Base-by-base conservation (phyloP, 495 filamentous ascomycete species). In the Cladorrhinum samala region DNA sequence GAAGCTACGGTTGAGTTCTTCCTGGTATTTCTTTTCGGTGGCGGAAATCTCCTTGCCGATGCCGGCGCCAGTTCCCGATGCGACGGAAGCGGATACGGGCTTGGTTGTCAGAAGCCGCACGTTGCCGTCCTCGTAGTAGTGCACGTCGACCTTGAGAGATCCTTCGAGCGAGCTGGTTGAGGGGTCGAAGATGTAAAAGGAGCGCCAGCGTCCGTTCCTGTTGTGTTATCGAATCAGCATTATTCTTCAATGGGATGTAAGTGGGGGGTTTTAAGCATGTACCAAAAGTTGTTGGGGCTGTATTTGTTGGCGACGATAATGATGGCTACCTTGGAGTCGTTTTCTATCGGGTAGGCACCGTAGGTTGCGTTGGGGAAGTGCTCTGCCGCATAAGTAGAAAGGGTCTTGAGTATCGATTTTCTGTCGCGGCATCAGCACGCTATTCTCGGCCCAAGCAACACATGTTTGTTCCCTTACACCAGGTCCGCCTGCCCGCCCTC, bases 41-140 rank as follows among this genome's bases (percentile, higher is more conserved):
- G 74, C 69, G 27, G 89, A 84, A 59, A 97, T 90, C 63, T 85
- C 80, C 64, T 79, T 82, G 36, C 85, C 73, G 44, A 97, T 78
- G 30, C 81, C 83, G 6, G 77, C 74, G 6, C 88, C 89, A 2
- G 81, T 82, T 8, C 77, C 70, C 2, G 79, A 80, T 2, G 79
- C 67, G 3, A 89, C 67, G n/a, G 78, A 77, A 2, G 75, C 57
- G 21, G 73, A 71, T 21, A 94, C 60, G 3, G 86, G 77, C 74
- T 96, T 96, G 59, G 76, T 83, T 11, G 91, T 96, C 54, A 88
- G 77, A 40, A 99, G 78, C 2, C 93, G 83, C 41, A 99, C 94
- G 63, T 99, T 99, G 38, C 94, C 94, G 70, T 99, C 94, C 72
- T 99, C 94, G 77, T 97, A 99, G 80, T 99, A 99, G 77, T 99